Conservation (phyloP, 2,329 filamentous ascomycete genomes). For the Colletotrichum australisinense region DNA sequence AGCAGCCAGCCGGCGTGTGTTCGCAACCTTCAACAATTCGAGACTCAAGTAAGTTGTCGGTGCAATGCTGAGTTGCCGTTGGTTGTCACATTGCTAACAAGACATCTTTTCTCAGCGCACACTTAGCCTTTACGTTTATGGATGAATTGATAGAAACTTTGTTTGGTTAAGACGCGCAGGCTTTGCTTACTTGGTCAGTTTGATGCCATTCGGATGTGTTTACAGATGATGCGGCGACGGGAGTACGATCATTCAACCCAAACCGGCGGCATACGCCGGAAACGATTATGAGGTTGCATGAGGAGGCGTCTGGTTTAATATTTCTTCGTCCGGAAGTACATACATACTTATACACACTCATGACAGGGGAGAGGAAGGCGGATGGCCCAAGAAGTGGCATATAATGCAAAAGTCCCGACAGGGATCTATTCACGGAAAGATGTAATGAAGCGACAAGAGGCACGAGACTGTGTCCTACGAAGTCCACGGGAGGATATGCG, state of each 20-base stretch:
- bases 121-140: slow-evolving; percentile 76
- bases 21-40: slow-evolving; percentile 91
- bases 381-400: neutral
- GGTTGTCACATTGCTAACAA: slow-evolving; percentile 7
- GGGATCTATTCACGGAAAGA: neutral
- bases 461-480: neutral
- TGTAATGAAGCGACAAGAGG: neutral
- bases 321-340: neutral
- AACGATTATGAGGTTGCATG: slow-evolving; percentile 8
- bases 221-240: neutral
- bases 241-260: neutral
- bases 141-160: slow-evolving; percentile 77
- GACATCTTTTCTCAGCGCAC: slow-evolving; percentile 58
- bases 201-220: neutral
- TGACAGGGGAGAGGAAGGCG: neutral
- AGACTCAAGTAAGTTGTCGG: slow-evolving; percentile 79
- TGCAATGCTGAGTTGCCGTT: slow-evolving; percentile 38
- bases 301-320: slow-evolving; percentile 12
- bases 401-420: neutral
- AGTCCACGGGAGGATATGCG: neutral
- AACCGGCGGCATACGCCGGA: neutral
- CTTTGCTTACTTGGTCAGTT: neutral
- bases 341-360: neutral
- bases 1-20: slow-evolving; percentile 86
- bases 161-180: slow-evolving; percentile 59